Conservation (phyloP, 2,329 filamentous ascomycete genomes). For the Parascedosporium putredinis region DNA sequence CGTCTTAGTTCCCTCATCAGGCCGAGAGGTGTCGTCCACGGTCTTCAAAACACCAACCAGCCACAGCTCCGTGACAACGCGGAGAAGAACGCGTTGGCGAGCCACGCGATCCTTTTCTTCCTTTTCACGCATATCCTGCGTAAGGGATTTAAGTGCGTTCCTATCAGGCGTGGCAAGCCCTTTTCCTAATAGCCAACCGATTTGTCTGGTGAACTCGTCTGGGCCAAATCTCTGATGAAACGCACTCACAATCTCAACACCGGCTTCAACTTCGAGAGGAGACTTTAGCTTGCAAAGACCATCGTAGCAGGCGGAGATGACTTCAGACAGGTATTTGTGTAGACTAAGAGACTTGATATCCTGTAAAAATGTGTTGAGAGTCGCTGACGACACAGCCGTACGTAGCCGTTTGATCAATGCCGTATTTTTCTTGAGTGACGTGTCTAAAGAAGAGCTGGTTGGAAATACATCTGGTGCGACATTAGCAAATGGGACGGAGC, state of each 20-base stretch:
- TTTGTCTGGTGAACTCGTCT: slow-evolving; percentile 76
- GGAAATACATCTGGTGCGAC: slow-evolving; percentile 57
- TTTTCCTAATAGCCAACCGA: slow-evolving; percentile 86
- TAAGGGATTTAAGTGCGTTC: slow-evolving; percentile 64
- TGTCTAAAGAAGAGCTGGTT: slow-evolving; percentile 74
- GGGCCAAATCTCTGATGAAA: slow-evolving; percentile 91
- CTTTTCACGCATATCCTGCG: slow-evolving; percentile 75
- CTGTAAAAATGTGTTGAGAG: slow-evolving; percentile 73
- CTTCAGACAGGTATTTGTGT: slow-evolving; percentile 94
- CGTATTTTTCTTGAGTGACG: slow-evolving; percentile 94
- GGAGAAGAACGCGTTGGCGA: slow-evolving; percentile 74
- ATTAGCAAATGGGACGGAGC: slow-evolving; percentile 14
- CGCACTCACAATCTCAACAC: slow-evolving; percentile 88
- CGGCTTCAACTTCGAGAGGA: slow-evolving; percentile 82
- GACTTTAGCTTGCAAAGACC: slow-evolving; percentile 86
- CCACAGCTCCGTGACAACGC: slow-evolving; percentile 93
- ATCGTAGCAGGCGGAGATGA: slow-evolving; percentile 91
- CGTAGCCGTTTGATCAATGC: slow-evolving; percentile 94
- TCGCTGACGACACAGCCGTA: slow-evolving; percentile 73
- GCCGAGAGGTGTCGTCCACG: slow-evolving; percentile 54
- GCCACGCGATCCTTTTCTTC: slow-evolving; percentile 90
- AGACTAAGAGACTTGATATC: slow-evolving; percentile 85
- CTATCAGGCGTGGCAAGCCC: slow-evolving; percentile 88
- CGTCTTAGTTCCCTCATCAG: slow-evolving; percentile 53
- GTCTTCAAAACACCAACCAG: slow-evolving; percentile 80